Evolutionary conservation across 202 grass and related monocot genomes (phyloP).

Genomic region (Setaria italica): DNA sequence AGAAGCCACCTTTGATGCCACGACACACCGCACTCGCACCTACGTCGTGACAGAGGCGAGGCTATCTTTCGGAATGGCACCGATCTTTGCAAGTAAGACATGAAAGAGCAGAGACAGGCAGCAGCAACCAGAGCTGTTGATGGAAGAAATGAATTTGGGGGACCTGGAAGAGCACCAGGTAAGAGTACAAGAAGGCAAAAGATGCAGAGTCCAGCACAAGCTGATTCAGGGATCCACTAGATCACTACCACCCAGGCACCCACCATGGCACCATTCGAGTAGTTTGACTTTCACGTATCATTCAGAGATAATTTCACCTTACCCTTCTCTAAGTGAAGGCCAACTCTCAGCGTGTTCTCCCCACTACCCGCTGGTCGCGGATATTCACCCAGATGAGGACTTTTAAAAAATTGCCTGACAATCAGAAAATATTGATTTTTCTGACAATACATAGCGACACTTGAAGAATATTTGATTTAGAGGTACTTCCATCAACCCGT

Average conservation of each 20-base stretch:
- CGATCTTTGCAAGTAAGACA: not conserved
- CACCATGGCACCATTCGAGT: not conserved
- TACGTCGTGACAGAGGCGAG: not conserved
- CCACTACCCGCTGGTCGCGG: not conserved
- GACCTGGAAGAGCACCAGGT: not conserved
- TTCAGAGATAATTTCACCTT: slow-evolving; percentile 4
- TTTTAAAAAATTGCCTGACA: not conserved
- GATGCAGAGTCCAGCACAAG: slow-evolving; percentile 33
- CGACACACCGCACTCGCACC: not conserved
- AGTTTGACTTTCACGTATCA: slow-evolving; percentile 4
- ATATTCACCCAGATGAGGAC: slow-evolving; percentile 28
- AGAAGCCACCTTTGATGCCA: slow-evolving; percentile 1
- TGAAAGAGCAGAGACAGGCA: not conserved
- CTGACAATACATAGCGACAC: too few species aligned
- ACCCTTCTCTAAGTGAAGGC: not conserved
- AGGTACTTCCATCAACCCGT: too few species aligned
- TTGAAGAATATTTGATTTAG: too few species aligned
- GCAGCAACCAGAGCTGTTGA: too few species aligned
- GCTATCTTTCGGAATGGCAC: not conserved
- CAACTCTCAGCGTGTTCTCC: slow-evolving; percentile 20
- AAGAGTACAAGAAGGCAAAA: slow-evolving; percentile 20
- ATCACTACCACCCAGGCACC: too few species aligned
- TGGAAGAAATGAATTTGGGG: not conserved
- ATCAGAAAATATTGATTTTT: not conserved
- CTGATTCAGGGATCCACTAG: slow-evolving; percentile 57